These are phyloP conservation scores for Fusarium irregulare DNA, from an alignment of 2,329 filamentous ascomycete genomes.

Conservation along the genomic window DNA sequence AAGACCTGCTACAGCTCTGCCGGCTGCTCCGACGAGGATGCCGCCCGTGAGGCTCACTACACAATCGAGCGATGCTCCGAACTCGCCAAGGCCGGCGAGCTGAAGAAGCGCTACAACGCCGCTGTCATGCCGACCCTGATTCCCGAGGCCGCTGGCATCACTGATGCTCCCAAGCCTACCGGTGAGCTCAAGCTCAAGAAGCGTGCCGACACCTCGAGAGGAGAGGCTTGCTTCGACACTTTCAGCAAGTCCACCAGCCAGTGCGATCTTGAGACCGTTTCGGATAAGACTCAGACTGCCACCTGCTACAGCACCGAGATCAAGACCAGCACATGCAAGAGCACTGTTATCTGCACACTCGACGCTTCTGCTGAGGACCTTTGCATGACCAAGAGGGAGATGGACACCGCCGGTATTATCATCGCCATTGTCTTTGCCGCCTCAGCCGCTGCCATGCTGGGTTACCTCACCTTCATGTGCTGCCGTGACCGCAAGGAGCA, in stretches of 20 bases:
- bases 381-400: constrained; percentile 56
- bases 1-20: constrained; percentile 52
- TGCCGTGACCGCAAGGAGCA: constrained; percentile 61
- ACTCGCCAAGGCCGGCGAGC: constrained; percentile 41
- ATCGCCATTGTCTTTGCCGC: constrained; percentile 60
- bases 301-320: constrained; percentile 55
- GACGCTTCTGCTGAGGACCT: constrained; percentile 52
- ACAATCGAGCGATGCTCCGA: constrained; percentile 51
- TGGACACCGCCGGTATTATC: constrained; percentile 60
- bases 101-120: constrained; percentile 47
- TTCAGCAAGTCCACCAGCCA: constrained; percentile 47
- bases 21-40: constrained; percentile 51
- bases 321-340: constrained; percentile 55
- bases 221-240: constrained; percentile 53
- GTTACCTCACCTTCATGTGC: constrained; percentile 62
- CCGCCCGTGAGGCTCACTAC: constrained; percentile 46
- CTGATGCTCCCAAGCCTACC: constrained; percentile 27
- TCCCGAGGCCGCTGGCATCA: constrained; percentile 28
- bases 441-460: constrained; percentile 53
- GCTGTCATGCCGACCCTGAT: constrained; percentile 35
- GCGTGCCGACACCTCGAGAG: constrained; percentile 34
- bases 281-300: constrained; percentile 49
- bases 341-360: constrained; percentile 58
- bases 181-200: constrained; percentile 32
- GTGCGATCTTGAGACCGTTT: constrained; percentile 56